Evolutionary conservation across 2,329 filamentous ascomycete genomes (phyloP).

Genomic region (Colletotrichum simmondsii): DNA sequence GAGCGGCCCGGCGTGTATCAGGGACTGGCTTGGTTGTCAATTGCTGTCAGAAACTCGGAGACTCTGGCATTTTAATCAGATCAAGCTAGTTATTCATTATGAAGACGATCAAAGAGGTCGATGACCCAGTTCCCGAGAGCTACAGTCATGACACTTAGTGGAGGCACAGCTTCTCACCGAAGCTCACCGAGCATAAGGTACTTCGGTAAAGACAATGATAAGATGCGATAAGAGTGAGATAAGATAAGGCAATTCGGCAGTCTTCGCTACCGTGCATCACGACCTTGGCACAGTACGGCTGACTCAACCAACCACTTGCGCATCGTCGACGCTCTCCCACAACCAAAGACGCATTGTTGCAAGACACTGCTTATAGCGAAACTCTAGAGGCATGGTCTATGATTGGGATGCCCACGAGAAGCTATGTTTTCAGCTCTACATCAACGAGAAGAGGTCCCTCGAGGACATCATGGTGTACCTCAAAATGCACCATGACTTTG

Average conservation of each 20-base stretch:
- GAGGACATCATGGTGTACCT: slow-evolving; percentile 81
- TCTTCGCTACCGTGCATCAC: not conserved
- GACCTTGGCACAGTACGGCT: slow-evolving; percentile 26
- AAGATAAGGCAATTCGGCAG: not conserved
- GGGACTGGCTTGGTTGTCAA: not conserved
- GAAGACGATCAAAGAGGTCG: not conserved
- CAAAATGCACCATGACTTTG: slow-evolving; percentile 72
- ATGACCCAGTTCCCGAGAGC: not conserved
- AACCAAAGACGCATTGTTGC: slow-evolving; percentile 19
- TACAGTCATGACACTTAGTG: not conserved
- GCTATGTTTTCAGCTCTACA: slow-evolving; percentile 72
- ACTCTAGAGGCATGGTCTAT: slow-evolving; percentile 53
- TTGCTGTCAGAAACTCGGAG: not conserved
- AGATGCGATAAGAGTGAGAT: not conserved
- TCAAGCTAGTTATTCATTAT: not conserved
- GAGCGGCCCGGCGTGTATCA: not conserved
- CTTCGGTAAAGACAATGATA: not conserved
- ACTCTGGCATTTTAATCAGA: too few species aligned
- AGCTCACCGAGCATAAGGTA: not conserved
- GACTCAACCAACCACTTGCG: slow-evolving; percentile 33
- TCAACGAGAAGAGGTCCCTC: slow-evolving; percentile 77
- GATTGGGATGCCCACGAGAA: slow-evolving; percentile 57
- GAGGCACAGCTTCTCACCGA: not conserved
- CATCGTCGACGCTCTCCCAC: not conserved
- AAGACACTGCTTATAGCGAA: not conserved